Conservation (phyloP, 2,329 filamentous ascomycete species). For the Thielaviopsis punctulata region DNA sequence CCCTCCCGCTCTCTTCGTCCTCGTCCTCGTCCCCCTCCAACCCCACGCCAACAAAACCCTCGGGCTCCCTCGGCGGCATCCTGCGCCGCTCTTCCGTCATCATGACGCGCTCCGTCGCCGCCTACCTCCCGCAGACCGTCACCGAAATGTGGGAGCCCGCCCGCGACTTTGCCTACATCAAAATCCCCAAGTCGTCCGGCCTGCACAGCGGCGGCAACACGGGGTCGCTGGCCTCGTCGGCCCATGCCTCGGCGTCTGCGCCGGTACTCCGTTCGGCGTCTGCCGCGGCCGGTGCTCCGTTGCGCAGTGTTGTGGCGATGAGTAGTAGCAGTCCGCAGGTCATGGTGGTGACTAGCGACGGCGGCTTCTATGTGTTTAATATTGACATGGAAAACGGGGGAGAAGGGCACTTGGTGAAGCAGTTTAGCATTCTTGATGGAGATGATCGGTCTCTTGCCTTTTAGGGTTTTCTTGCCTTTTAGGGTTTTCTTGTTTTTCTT, state of each 20-base stretch:
- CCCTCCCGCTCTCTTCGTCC: too few species aligned
- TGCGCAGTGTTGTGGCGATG: slow-evolving; percentile 92
- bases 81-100: slow-evolving; percentile 88
- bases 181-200: slow-evolving; percentile 50
- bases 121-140: slow-evolving; percentile 82
- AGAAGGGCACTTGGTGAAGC: slow-evolving; percentile 78
- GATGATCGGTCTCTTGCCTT: neutral
- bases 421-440: slow-evolving; percentile 59
- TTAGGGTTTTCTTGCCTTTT: neutral
- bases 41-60: slow-evolving; percentile 14
- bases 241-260: neutral
- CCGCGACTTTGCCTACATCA: slow-evolving; percentile 92
- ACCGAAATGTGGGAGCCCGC: slow-evolving; percentile 96
- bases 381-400: slow-evolving; percentile 90
- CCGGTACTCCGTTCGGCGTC: slow-evolving; percentile 18
- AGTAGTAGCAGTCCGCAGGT: slow-evolving; percentile 87
- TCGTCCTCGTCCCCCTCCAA: slow-evolving; percentile 20
- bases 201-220: slow-evolving; percentile 2
- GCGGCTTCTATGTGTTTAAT: slow-evolving; percentile 85
- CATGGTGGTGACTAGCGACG: slow-evolving; percentile 95
- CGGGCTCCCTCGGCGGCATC: slow-evolving; percentile 71
- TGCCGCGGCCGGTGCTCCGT: slow-evolving; percentile 23
- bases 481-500: neutral
- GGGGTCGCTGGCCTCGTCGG: slow-evolving; percentile 7
- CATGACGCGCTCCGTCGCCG: slow-evolving; percentile 75